These are phyloP conservation scores for Bryopsis sp. DNA, from an alignment of 139 green algal species.

Conservation along the genomic window DNA sequence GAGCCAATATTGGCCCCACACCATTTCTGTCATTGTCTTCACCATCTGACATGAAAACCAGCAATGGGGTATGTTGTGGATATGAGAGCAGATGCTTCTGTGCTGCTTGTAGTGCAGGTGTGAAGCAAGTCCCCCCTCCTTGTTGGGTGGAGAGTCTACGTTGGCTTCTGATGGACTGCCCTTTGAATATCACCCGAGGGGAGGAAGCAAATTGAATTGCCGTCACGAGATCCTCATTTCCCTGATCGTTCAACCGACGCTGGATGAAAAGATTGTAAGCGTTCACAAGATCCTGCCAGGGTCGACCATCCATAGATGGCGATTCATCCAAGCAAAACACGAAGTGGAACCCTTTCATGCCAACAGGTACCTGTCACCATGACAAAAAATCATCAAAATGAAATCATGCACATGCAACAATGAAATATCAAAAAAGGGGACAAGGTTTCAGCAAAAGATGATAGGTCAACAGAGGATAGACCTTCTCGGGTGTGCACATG, in stretches of 20 bases:
- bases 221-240: conserved; percentile 21
- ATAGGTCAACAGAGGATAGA: too few relatives aligned
- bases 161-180: neutral
- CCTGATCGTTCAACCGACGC: conserved; percentile 23
- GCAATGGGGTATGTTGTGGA: conserved; percentile 24
- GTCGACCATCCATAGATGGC: conserved; percentile 22
- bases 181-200: neutral
- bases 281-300: conserved; percentile 21
- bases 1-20: too few relatives aligned
- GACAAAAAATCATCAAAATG: too few relatives aligned
- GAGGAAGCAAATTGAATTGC: conserved; percentile 21
- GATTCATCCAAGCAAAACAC: conserved; percentile 33
- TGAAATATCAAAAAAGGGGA: too few relatives aligned
- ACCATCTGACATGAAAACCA: conserved; percentile 37
- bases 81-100: neutral
- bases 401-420: too few relatives aligned
- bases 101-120: conserved; percentile 15
- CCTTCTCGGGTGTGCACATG: too few relatives aligned
- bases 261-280: conserved; percentile 26
- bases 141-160: neutral
- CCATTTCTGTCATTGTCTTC: neutral
- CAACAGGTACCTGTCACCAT: too few relatives aligned
- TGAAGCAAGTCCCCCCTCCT: conserved; percentile 22
- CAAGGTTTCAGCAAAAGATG: too few relatives aligned
- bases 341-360: conserved; percentile 36